Percentiles rank a stretch among this genome's conserved stretches.
These are phyloP conservation scores for Ramaria sp. DNA, from an alignment of 768 basidiomycete species.

Conservation along the genomic window DNA sequence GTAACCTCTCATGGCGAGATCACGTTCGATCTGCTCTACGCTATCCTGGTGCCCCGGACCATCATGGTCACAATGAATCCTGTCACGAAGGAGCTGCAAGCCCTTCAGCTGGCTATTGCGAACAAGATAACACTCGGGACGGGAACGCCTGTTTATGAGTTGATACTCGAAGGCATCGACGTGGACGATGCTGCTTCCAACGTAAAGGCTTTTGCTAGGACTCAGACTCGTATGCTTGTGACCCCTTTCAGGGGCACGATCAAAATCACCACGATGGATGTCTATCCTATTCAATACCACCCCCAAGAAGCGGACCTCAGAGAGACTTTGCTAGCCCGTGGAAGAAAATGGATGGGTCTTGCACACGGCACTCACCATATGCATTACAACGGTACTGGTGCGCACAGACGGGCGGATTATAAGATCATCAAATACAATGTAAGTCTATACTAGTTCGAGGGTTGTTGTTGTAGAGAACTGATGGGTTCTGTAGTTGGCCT, in stretches of 20 bases:
- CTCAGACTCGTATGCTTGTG: slow-evolving; percentile 30
- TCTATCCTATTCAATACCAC: slow-evolving; percentile 44
- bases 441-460: slow-evolving; percentile 1
- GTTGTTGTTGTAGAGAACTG: neutral
- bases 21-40: slow-evolving; percentile 42
- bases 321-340: slow-evolving; percentile 32
- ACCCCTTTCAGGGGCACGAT: slow-evolving; percentile 36
- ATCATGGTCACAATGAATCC: slow-evolving; percentile 41
- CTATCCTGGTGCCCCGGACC: slow-evolving; percentile 43
- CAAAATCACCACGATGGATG: slow-evolving; percentile 38
- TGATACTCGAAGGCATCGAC: slow-evolving; percentile 42
- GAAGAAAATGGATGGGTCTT: slow-evolving; percentile 43
- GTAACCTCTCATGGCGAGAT: slow-evolving; percentile 46
- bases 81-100: slow-evolving; percentile 39
- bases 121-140: slow-evolving; percentile 25
- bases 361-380: slow-evolving; percentile 43
- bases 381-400: slow-evolving; percentile 44
- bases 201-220: slow-evolving; percentile 12
- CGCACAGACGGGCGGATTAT: slow-evolving; percentile 21
- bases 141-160: slow-evolving; percentile 27
- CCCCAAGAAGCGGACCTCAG: slow-evolving; percentile 31
- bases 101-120: slow-evolving; percentile 33
- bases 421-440: slow-evolving; percentile 39
- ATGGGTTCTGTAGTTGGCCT: slow-evolving; percentile 30
- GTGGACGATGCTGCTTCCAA: slow-evolving; percentile 27